Evolutionary conservation across 805 yeast species (phyloP).

Genomic region (Candida dajiaensis): DNA sequence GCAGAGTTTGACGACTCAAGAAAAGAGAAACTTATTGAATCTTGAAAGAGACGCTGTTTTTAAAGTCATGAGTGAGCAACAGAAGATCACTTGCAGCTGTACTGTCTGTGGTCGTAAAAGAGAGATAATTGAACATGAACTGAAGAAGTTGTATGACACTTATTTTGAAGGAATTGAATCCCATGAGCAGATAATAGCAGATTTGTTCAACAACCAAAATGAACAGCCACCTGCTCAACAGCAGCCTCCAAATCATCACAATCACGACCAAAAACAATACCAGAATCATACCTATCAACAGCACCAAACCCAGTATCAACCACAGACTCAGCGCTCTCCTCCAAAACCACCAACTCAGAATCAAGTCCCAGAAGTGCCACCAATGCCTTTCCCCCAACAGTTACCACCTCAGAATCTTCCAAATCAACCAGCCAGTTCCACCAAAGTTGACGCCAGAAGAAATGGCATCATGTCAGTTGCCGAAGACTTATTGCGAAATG

Average conservation of each 20-base stretch:
- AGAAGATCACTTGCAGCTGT: slow-evolving; percentile 59
- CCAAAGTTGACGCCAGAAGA: slow-evolving; percentile 12
- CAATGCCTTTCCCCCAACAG: background rate
- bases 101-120: slow-evolving; percentile 73
- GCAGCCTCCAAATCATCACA: slow-evolving; percentile 6
- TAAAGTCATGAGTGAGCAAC: slow-evolving; percentile 55
- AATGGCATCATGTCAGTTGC: slow-evolving; percentile 58
- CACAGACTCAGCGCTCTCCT: background rate
- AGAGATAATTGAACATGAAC: slow-evolving; percentile 65
- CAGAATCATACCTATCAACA: background rate
- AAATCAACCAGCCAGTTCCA: slow-evolving; percentile 1
- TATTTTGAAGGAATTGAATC: slow-evolving; percentile 40
- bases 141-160: slow-evolving; percentile 66
- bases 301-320: background rate
- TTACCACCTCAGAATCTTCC: background rate
- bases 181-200: slow-evolving; percentile 6
- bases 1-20: slow-evolving; percentile 56
- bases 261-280: background rate
- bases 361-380: background rate
- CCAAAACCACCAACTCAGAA: slow-evolving; percentile 1
- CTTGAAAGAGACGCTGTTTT: slow-evolving; percentile 67
- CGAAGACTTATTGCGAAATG: slow-evolving; percentile 70
- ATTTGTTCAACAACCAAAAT: slow-evolving; percentile 11
- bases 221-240: slow-evolving; percentile 1
- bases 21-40: slow-evolving; percentile 54